Evolutionary conservation across 2,329 filamentous ascomycete genomes (phyloP).

Genomic region (Mycosphaerella arachidis): DNA sequence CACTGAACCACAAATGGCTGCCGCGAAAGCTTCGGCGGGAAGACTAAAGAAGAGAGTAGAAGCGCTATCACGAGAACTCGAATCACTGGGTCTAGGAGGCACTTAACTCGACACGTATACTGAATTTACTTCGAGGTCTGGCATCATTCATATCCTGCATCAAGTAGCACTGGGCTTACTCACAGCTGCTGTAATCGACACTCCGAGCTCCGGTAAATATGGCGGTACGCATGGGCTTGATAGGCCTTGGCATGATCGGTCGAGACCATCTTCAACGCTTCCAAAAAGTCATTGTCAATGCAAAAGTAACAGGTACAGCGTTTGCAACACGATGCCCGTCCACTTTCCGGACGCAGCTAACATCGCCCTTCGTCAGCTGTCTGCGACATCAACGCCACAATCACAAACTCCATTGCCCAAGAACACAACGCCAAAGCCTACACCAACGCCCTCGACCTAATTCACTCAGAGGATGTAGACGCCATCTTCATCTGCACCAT

Average conservation of each 20-base stretch:
- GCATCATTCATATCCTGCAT: no score
- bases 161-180: no score
- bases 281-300: background rate
- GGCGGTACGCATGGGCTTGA: background rate
- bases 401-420: background rate
- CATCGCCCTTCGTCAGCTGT: background rate
- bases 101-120: no score
- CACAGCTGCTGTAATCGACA: no score
- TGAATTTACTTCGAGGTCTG: no score
- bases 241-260: conserved; percentile 2
- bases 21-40: background rate
- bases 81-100: no score
- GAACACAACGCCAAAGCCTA: background rate
- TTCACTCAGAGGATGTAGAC: background rate
- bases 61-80: background rate
- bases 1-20: background rate
- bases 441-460: background rate
- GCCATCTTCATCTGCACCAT: conserved; percentile 1
- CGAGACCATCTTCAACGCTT: background rate
- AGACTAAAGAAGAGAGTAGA: background rate
- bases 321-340: background rate
- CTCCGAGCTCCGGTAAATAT: background rate
- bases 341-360: background rate
- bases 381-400: background rate
- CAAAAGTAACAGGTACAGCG: background rate